Base-by-base conservation (phyloP, 148 eudicot species). In the Chenopodium berlandieri region DNA sequence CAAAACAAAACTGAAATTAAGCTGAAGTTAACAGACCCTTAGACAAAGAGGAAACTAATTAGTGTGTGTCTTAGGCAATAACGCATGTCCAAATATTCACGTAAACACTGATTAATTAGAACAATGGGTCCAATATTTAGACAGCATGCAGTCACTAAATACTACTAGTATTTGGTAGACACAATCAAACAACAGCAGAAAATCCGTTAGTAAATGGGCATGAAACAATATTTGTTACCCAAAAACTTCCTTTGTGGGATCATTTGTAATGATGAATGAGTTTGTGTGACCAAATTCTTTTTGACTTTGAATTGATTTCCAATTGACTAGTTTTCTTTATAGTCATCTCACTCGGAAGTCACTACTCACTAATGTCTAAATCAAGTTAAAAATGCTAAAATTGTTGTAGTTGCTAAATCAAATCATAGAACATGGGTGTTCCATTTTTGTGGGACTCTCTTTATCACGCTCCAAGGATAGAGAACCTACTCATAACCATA, bases 281-380 rank as follows among this genome's bases (percentile, higher is more conserved):
- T 74, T 64, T 75, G 67, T 81, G 32, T 27, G 34, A 58, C 65
- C 77, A 40, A 73, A 62, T 75, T 64, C 7, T 1, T 30, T 67
- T 75, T 81, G 79, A 81, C 83, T 75, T 22, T 75, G 63, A 81
- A 66, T 32, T 75, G 34, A 77, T 63, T 58, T 34, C 32, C 75
- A 79, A 10, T 71, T 5, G 76, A 48, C 73, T 63, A 64, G 14
- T 20, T 80, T 75, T 46, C 44, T 40, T 40, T 40, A 40, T 40
- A 40, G 71, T 60, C 62, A 56, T 56, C 62, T 56, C n/a, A 56
- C 62, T 56, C 19, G 17, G 1, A 2, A 50, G 54, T 50, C 54
- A 56, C 62, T 56, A 56, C 20, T 56, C 62, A 56, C 62, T 56
- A 56, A 19, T 14, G 62, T 56, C 62, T 56, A 32, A 62, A 80